phyloP scores from a whole-genome alignment of 1,284 basidiomycete genomes.

The Naganishia liquefaciens region DNA sequence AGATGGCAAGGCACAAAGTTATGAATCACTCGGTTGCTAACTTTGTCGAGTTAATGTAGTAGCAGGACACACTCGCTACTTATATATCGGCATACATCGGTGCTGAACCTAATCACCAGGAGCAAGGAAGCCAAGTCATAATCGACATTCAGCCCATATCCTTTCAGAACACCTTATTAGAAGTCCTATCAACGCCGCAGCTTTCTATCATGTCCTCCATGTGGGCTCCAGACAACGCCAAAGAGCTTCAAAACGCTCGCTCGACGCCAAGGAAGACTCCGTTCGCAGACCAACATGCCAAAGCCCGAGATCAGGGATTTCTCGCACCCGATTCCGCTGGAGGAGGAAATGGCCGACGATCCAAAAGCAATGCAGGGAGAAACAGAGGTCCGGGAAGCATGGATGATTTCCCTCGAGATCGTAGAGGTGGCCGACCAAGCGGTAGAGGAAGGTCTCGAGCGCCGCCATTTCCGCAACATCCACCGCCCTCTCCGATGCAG shows the following conservation, averaged over 20 bases:
- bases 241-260: slow-evolving; percentile 17
- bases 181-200: too few relatives aligned
- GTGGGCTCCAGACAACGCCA: slow-evolving; percentile 20
- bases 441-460: slow-evolving; percentile 5
- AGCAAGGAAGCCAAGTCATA: too few relatives aligned
- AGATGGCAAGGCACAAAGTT: too few relatives aligned
- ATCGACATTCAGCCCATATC: too few relatives aligned
- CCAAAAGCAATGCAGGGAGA: slow-evolving; percentile 17
- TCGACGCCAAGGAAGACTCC: slow-evolving; percentile 21
- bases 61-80: too few relatives aligned
- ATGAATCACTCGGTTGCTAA: too few relatives aligned
- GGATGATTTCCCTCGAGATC: slow-evolving; percentile 8
- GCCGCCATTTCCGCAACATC: not conserved
- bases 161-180: too few relatives aligned
- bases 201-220: slow-evolving; percentile 7
- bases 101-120: too few relatives aligned
- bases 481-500: slow-evolving; percentile 3
- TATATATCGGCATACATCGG: too few relatives aligned
- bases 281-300: slow-evolving; percentile 21
- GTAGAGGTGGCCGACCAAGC: slow-evolving; percentile 10
- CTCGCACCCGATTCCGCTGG: slow-evolving; percentile 12
- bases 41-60: too few relatives aligned
- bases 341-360: slow-evolving; percentile 10
- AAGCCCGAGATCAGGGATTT: slow-evolving; percentile 22
- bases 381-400: slow-evolving; percentile 9